Evolutionary conservation across 2,329 filamentous ascomycete genomes (phyloP), one percentile per base, ranked within the genome.

Genomic region (Blumeriella jaapii): DNA sequence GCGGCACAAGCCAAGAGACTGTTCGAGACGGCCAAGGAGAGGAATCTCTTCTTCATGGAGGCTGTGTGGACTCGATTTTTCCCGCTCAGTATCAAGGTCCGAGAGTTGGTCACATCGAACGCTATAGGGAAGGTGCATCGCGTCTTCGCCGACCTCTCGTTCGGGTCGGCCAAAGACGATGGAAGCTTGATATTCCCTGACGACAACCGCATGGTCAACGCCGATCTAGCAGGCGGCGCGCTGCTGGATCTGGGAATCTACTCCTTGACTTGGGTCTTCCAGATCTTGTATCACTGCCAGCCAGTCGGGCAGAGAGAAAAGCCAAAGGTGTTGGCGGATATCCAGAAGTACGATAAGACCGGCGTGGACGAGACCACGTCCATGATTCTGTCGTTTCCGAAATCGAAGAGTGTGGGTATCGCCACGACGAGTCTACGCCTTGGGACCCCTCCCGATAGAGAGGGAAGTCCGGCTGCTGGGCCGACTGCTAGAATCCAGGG

Each of bases 1-100:
- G 76, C 76, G 1, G 64, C 64, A 17, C 78, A 82, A 51, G 59
- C 72, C 4, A 69, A 69, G 52, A 67, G 67, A 32, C 58, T 82
- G 12, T 65, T 68, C 29, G 65, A 74, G 42, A 70, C 68, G 24
- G 78, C 78, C 0, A 68, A 64, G 51, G 61, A 68, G 51, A 79
- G 78, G 59, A 65, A 64, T 36, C 45, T 74, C 46, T 68, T 69
- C 59, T 54, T 78, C 24, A 77, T 77, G 72, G 73, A 78, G 50
- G 74, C 74, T 4, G 74, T 81, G 4, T 82, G 77, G 78, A 82
- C 77, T 10, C 61, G 78, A 18, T 82, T 76, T 55, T 80, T 82
- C 60, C 78, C 78, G 0, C 52, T 82, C 2, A 75, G 69, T 29
- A 64, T 76, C 40, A 67, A 73, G 31, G 61, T 76, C 10, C 57